phyloP scores from a whole-genome alignment of 148 eudicot species.

The Talinum fruticosum region DNA sequence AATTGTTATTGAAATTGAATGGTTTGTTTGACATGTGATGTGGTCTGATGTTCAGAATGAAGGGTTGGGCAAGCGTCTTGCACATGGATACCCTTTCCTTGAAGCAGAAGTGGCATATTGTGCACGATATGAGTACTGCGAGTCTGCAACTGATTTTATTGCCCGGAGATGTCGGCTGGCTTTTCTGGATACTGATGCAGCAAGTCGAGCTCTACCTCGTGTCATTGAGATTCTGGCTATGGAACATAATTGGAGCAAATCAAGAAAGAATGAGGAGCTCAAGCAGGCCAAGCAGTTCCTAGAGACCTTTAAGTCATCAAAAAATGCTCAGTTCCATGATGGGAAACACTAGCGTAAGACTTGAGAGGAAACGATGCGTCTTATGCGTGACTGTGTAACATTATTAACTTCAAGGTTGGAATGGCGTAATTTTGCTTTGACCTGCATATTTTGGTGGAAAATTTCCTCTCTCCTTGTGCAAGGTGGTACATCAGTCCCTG shows the following conservation, averaged over 20 bases:
- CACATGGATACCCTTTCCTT: conserved; percentile 91
- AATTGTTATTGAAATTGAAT: not conserved
- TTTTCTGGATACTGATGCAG: conserved; percentile 97
- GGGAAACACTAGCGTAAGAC: conserved; percentile 56
- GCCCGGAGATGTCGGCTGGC: conserved; percentile 95
- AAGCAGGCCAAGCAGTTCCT: conserved; percentile 57
- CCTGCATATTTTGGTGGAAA: not conserved
- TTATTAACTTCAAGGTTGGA: not conserved
- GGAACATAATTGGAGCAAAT: conserved; percentile 83
- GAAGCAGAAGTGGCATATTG: conserved; percentile 99
- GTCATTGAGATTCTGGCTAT: conserved; percentile 69
- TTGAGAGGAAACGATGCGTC: not conserved
- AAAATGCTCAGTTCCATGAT: conserved; percentile 89
- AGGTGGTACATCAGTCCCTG: not conserved
- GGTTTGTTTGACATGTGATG: not conserved
- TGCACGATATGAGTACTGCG: conserved; percentile 92
- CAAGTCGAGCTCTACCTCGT: conserved; percentile 72
- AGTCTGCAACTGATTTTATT: conserved; percentile 85
- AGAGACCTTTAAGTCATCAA: conserved; percentile 88
- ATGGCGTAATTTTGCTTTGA: not conserved
- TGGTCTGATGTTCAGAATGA: conserved; percentile 50
- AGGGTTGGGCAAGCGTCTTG: conserved; percentile 91
- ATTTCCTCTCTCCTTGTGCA: not conserved
- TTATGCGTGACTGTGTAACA: not conserved
- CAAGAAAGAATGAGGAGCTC: conserved; percentile 65